Percentiles rank a stretch among this genome's conserved stretches.
Conservation (phyloP, 306 rosid species). For the Trichosanthes cucumerina region DNA sequence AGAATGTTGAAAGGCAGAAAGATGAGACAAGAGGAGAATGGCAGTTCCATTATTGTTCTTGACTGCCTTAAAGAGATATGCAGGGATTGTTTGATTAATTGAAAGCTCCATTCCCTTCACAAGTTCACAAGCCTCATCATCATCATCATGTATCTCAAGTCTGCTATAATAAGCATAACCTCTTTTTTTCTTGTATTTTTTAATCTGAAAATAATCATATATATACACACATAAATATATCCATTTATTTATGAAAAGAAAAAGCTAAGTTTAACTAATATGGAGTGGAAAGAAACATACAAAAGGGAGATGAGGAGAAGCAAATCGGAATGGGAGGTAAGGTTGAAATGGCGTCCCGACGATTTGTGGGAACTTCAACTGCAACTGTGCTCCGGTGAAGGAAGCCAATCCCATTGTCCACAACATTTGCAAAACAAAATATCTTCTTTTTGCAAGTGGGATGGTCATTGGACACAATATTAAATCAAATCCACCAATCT, state of each 20-base stretch:
- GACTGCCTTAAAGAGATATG: slow-evolving; percentile 65
- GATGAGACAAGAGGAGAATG: slow-evolving; percentile 61
- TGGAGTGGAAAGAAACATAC: slow-evolving; percentile 25
- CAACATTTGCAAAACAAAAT: neutral
- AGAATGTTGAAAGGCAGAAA: slow-evolving; percentile 62
- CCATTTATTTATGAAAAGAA: no score
- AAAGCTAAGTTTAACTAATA: no score
- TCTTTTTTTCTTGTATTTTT: neutral
- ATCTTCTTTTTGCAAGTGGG: neutral
- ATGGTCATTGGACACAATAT: no score
- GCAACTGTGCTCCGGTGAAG: neutral
- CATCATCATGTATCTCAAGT: slow-evolving; percentile 13
- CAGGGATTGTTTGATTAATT: slow-evolving; percentile 33
- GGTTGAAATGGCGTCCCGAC: neutral
- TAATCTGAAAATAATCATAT: neutral
- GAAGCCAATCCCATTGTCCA: neutral
- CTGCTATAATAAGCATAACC: slow-evolving; percentile 26
- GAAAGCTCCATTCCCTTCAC: slow-evolving; percentile 67
- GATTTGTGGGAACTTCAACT: neutral
- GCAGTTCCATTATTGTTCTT: slow-evolving; percentile 72
- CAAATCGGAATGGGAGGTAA: neutral
- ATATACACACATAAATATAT: no score
- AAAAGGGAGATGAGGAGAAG: slow-evolving; percentile 9
- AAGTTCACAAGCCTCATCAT: slow-evolving; percentile 62
- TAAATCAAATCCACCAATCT: slow-evolving; percentile 2